Evolutionary conservation across 257 asterid genomes (phyloP).

Genomic region (Gentiana straminea): DNA sequence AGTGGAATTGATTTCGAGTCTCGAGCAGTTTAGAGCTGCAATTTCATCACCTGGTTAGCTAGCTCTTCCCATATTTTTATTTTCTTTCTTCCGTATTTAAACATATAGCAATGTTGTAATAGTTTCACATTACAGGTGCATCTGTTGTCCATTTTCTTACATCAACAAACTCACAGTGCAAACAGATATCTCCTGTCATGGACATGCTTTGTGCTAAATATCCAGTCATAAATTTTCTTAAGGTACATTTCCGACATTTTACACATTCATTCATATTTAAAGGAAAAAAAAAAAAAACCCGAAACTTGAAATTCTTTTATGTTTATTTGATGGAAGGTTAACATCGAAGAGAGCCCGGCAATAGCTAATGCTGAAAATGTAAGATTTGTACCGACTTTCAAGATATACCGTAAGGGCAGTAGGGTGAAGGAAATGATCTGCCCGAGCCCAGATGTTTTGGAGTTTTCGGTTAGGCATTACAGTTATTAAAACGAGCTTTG

Average conservation of each 20-base stretch:
- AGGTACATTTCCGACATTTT: slow-evolving; percentile 27
- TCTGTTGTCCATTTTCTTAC: slow-evolving; percentile 62
- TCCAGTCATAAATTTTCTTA: slow-evolving; percentile 66
- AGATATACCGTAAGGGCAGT: slow-evolving; percentile 55
- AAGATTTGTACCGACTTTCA: slow-evolving; percentile 63
- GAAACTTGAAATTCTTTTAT: not conserved
- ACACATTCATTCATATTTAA: not conserved
- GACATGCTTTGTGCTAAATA: slow-evolving; percentile 56
- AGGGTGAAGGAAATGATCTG: slow-evolving; percentile 75
- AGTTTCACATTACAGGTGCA: slow-evolving; percentile 42
- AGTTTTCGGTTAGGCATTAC: slow-evolving; percentile 76
- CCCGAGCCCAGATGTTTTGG: slow-evolving; percentile 76
- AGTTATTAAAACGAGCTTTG: slow-evolving; percentile 25
- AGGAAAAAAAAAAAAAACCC: not conserved
- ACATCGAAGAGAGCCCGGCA: slow-evolving; percentile 46
- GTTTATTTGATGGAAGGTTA: slow-evolving; percentile 40
- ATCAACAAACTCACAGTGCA: slow-evolving; percentile 40
- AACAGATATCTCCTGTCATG: slow-evolving; percentile 54
- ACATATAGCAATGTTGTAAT: slow-evolving; percentile 7
- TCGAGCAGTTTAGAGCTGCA: slow-evolving; percentile 76
- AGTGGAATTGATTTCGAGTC: slow-evolving; percentile 52
- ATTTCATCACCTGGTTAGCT: slow-evolving; percentile 60
- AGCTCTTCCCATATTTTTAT: not conserved
- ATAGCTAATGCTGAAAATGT: slow-evolving; percentile 65
- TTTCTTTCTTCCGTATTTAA: not conserved